Conservation (phyloP, 1,139 yeast genomes). For the Citeromyces siamensis region DNA sequence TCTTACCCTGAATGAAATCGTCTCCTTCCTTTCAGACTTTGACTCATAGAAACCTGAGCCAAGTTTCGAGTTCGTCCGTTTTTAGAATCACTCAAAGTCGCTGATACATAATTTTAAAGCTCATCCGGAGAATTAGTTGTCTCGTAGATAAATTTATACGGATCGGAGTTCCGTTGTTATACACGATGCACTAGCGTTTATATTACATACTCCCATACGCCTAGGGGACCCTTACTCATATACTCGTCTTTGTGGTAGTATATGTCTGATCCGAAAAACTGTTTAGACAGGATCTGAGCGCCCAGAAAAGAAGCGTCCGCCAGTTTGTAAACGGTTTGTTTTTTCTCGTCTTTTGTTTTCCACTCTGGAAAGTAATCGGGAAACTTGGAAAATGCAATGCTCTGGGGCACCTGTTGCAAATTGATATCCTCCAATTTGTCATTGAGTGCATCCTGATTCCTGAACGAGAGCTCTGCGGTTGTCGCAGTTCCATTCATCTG, state of each 20-base stretch:
- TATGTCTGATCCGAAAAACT: slow-evolving; percentile 57
- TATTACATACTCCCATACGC: slow-evolving; percentile 37
- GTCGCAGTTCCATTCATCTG: slow-evolving; percentile 19
- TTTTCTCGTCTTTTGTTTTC: slow-evolving; percentile 41
- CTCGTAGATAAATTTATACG: too few species aligned
- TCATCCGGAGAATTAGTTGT: too few species aligned
- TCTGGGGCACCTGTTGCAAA: slow-evolving; percentile 57
- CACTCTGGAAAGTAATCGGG: slow-evolving; percentile 95
- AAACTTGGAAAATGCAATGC: slow-evolving; percentile 53
- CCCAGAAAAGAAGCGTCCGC: slow-evolving; percentile 74
- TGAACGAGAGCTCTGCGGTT: slow-evolving; percentile 18
- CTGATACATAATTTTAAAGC: too few species aligned
- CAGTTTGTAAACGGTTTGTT: slow-evolving; percentile 27
- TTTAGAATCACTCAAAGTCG: too few species aligned
- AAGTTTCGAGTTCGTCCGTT: too few species aligned
- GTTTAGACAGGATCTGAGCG: slow-evolving; percentile 80
- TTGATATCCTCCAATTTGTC: slow-evolving; percentile 13
- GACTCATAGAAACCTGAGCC: too few species aligned
- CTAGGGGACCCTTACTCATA: slow-evolving; percentile 70
- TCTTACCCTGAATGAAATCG: too few species aligned
- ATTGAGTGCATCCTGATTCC: slow-evolving; percentile 16
- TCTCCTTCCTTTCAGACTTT: too few species aligned
- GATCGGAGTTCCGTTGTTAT: too few species aligned
- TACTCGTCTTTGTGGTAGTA: slow-evolving; percentile 65
- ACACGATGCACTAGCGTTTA: too few species aligned